These are phyloP conservation scores for Hymenoscyphus fraxineus DNA, from an alignment of 2,329 filamentous ascomycete genomes.

Conservation along the genomic window DNA sequence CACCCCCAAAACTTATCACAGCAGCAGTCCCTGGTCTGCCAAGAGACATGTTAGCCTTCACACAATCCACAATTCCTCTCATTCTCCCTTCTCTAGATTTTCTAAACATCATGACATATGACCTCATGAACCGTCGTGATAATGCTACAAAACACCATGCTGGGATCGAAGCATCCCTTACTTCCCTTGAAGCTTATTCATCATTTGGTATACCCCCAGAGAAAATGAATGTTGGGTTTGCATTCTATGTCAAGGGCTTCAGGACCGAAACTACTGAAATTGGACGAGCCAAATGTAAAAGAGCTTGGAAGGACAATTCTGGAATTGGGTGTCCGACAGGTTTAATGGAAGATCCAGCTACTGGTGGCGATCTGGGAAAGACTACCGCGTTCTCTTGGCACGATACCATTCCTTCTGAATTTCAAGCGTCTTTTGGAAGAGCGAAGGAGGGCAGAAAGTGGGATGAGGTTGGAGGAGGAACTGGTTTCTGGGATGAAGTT, in stretches of 20 bases:
- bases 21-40: slow-evolving; percentile 64
- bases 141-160: slow-evolving; percentile 61
- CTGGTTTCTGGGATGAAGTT: slow-evolving; percentile 63
- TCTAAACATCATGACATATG: slow-evolving; percentile 69
- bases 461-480: slow-evolving; percentile 57
- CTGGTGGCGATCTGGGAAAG: slow-evolving; percentile 54
- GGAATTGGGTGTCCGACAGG: slow-evolving; percentile 51
- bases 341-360: slow-evolving; percentile 53
- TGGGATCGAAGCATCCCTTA: slow-evolving; percentile 52
- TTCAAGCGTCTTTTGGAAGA: slow-evolving; percentile 53
- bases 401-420: slow-evolving; percentile 49
- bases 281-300: slow-evolving; percentile 27
- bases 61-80: slow-evolving; percentile 50
- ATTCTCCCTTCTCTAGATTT: slow-evolving; percentile 61
- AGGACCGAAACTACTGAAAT: slow-evolving; percentile 40
- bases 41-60: slow-evolving; percentile 66
- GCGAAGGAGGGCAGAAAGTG: slow-evolving; percentile 52
- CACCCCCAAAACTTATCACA: slow-evolving; percentile 55
- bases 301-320: background rate
- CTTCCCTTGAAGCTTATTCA: slow-evolving; percentile 57
- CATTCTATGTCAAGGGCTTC: slow-evolving; percentile 67
- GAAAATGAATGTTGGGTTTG: slow-evolving; percentile 60
- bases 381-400: slow-evolving; percentile 59
- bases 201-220: slow-evolving; percentile 44
- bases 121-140: slow-evolving; percentile 67